Evolutionary conservation across 345 rosid genomes (phyloP).

Genomic region (thale cress (Arabidopsis thaliana)): DNA sequence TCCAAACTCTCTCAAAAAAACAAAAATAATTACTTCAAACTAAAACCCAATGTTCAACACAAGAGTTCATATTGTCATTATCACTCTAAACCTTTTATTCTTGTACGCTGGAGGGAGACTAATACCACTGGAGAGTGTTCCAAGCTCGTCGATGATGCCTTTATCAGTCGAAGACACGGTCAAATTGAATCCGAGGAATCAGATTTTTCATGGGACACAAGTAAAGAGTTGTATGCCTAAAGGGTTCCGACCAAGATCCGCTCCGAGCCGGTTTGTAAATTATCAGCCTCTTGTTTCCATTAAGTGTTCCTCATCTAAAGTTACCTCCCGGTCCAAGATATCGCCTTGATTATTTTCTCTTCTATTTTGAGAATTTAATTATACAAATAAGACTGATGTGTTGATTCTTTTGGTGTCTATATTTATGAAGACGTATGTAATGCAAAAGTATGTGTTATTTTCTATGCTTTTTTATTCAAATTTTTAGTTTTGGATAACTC

Average conservation of each 20-base stretch:
- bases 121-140: slow-evolving; percentile 59
- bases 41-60: slow-evolving; percentile 35
- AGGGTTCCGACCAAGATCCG: slow-evolving; percentile 70
- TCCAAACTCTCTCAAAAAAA: slow-evolving; percentile 17
- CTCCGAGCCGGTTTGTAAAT: slow-evolving; percentile 89
- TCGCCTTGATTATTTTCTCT: slow-evolving; percentile 27
- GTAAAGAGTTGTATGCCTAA: slow-evolving; percentile 81
- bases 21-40: not conserved
- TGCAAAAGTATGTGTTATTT: slow-evolving; percentile 19
- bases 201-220: slow-evolving; percentile 52
- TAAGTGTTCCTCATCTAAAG: slow-evolving; percentile 47
- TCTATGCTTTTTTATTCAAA: not conserved
- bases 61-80: slow-evolving; percentile 11
- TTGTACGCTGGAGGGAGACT: slow-evolving; percentile 46
- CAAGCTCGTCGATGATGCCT: slow-evolving; percentile 66
- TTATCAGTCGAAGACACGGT: slow-evolving; percentile 44
- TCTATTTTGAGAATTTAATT: not conserved
- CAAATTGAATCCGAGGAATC: slow-evolving; percentile 55
- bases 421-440: slow-evolving; percentile 5
- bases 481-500: not conserved
- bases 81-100: slow-evolving; percentile 36
- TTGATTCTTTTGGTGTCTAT: slow-evolving; percentile 34
- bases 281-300: slow-evolving; percentile 62
- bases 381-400: slow-evolving; percentile 22
- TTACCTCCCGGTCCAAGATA: slow-evolving; percentile 26